Base-by-base conservation (phyloP, 495 filamentous ascomycete species). In the Xylaria castorea region DNA sequence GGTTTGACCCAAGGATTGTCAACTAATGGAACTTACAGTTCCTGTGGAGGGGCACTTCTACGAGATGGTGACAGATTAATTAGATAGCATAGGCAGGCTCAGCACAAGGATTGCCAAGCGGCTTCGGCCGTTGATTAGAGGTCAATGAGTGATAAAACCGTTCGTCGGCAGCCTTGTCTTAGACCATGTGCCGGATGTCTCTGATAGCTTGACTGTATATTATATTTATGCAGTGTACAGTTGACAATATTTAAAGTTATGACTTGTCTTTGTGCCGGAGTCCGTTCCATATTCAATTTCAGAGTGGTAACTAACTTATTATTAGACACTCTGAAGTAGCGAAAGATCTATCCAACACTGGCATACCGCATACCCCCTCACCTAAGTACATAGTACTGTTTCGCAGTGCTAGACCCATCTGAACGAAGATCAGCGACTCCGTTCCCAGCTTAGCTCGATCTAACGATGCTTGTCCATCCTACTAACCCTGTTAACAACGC, bases 351-450 rank as follows among this genome's bases (percentile, higher is more conserved):
- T 42, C 57, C 53, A 71, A 46, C 22, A 63, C 68, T 30, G 32
- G 50, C 70, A 71, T 57, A 50, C 40, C 50, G 14, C 11, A 42
- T 42, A 42, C 32, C 58, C 32, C 60, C 57, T 68, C 71, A 61
- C 57, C n/a, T n/a, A n/a, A n/a, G 60, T 66, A 42, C 38, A 71
- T 18, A 18, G 16, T 46, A 22, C 79, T 82, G 53, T 66, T 81
- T 86, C 76, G 81, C 75, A 81, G 74, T 74, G 71, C 74, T 50
- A 80, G 75, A 71, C 79, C 79, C 77, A 78, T 80, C 79, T 44
- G 70, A 77, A 78, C 73, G 76, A 81, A 75, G 80, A 82, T 83
- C 80, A 73, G 71, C 73, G 73, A 73, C 80, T 75, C 77, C 80
- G 73, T 80, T 77, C 51, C 74, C 74, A 76, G 74, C 73, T 78